A percentile compares a stretch with the other conserved stretches of the same genome.
Conservation (phyloP, 148 eudicot species). For the Hydrangea macrophylla region DNA sequence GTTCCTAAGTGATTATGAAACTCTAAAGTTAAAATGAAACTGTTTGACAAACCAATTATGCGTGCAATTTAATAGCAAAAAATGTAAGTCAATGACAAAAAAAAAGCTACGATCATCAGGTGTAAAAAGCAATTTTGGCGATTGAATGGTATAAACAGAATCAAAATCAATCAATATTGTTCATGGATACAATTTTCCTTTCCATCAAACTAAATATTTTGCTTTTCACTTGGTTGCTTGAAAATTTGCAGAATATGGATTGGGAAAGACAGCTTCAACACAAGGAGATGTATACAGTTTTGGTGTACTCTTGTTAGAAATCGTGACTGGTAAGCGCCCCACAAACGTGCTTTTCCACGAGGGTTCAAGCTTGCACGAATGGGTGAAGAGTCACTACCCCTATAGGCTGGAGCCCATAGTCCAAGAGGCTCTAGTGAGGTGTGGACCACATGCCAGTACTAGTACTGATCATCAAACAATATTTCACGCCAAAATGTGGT, state of each 20-base stretch:
- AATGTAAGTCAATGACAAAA: no score
- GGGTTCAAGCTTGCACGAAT: slow-evolving; percentile 68
- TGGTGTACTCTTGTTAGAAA: slow-evolving; percentile 69
- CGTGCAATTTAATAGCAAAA: no score
- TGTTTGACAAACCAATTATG: no score
- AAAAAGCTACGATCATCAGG: no score
- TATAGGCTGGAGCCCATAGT: slow-evolving; percentile 51
- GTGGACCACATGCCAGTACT: slow-evolving; percentile 22
- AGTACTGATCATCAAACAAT: no score
- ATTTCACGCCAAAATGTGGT: slow-evolving; percentile 29
- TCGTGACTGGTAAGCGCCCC: slow-evolving; percentile 72
- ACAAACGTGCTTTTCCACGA: slow-evolving; percentile 57
- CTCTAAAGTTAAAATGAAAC: no score
- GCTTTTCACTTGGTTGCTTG: not conserved
- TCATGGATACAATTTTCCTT: not conserved
- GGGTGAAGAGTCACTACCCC: slow-evolving; percentile 69
- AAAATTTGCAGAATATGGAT: slow-evolving; percentile 59
- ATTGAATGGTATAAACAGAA: no score
- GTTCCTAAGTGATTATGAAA: no score
- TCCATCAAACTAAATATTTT: not conserved
- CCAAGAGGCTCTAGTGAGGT: slow-evolving; percentile 40
- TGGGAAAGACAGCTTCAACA: slow-evolving; percentile 70
- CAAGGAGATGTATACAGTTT: slow-evolving; percentile 86
- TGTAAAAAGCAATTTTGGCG: no score
- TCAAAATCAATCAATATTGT: no score